Evolutionary conservation across 1,284 basidiomycete species (phyloP).

Genomic region (Moesziomyces parantarcticus): DNA sequence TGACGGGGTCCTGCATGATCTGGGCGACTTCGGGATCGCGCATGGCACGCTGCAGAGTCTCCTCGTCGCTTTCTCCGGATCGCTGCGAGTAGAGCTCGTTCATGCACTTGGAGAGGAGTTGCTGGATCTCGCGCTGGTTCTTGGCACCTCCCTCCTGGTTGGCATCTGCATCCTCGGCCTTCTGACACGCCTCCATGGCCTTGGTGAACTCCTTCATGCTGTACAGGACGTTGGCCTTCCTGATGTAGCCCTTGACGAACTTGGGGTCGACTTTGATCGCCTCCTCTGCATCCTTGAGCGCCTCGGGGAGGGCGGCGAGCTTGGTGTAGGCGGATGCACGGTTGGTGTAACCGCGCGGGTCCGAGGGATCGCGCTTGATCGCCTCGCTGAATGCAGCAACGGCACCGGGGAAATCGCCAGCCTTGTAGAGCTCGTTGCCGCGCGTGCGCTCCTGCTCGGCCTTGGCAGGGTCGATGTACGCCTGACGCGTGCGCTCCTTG

Average conservation of each 20-base stretch:
- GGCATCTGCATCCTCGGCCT: slow-evolving; percentile 53
- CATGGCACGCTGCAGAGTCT: slow-evolving; percentile 93
- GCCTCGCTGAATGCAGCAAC: slow-evolving; percentile 94
- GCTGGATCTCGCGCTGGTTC: slow-evolving; percentile 59
- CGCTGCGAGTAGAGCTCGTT: slow-evolving; percentile 83
- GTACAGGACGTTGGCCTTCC: slow-evolving; percentile 86
- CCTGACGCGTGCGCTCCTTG: slow-evolving; percentile 79
- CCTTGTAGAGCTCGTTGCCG: slow-evolving; percentile 91
- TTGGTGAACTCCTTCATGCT: slow-evolving; percentile 92
- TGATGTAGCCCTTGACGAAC: slow-evolving; percentile 85
- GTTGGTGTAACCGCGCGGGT: slow-evolving; percentile 95
- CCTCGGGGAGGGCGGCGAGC: slow-evolving; percentile 91
- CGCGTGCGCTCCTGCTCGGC: slow-evolving; percentile 87
- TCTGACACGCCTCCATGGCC: slow-evolving; percentile 69
- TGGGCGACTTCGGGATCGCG: slow-evolving; percentile 92
- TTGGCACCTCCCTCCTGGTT: slow-evolving; percentile 46
- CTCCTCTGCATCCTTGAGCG: slow-evolving; percentile 92
- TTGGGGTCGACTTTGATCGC: slow-evolving; percentile 91
- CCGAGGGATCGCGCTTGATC: slow-evolving; percentile 91
- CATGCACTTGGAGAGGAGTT: slow-evolving; percentile 70
- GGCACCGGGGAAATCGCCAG: slow-evolving; percentile 75
- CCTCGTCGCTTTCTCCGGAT: slow-evolving; percentile 88
- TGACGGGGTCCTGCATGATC: slow-evolving; percentile 71
- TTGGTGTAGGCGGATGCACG: slow-evolving; percentile 96
- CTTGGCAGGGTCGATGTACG: slow-evolving; percentile 89